These are phyloP conservation scores for Erucastrum elatum DNA, from an alignment of 345 rosid genomes.

Conservation along the genomic window DNA sequence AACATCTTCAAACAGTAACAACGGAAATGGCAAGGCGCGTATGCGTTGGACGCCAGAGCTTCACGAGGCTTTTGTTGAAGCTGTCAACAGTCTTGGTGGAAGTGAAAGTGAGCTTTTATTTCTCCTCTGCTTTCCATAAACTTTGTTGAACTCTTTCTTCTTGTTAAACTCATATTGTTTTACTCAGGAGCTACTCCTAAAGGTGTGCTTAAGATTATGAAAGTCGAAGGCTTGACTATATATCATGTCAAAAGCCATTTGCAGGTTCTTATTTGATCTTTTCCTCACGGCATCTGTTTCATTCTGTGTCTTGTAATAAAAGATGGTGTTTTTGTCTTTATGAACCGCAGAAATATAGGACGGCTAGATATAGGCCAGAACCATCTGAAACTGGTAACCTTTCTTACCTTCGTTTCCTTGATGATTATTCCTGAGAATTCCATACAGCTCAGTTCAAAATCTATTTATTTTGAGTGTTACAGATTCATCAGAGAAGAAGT, in stretches of 20 bases:
- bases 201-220: slow-evolving; percentile 85
- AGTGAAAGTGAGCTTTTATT: slow-evolving; percentile 65
- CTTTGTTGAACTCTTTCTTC: background rate
- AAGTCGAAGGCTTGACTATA: slow-evolving; percentile 82
- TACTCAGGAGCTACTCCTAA: slow-evolving; percentile 91
- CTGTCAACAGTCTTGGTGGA: slow-evolving; percentile 92
- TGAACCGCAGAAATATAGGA: slow-evolving; percentile 82
- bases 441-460: background rate
- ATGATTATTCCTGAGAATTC: background rate
- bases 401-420: background rate
- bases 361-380: slow-evolving; percentile 86
- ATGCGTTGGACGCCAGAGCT: slow-evolving; percentile 99
- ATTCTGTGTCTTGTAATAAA: background rate
- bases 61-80: slow-evolving; percentile 95
- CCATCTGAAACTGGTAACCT: slow-evolving; percentile 53
- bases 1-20: slow-evolving; percentile 54
- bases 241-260: slow-evolving; percentile 99
- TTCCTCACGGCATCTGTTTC: background rate
- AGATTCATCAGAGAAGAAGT: slow-evolving; percentile 73
- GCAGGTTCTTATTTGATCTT: slow-evolving; percentile 53
- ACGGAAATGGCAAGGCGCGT: slow-evolving; percentile 55
- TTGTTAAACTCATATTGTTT: slow-evolving; percentile 6
- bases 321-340: slow-evolving; percentile 12
- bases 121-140: background rate
- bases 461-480: slow-evolving; percentile 22